Evolutionary conservation across 2,329 filamentous ascomycete genomes (phyloP), one percentile per base, ranked within the genome.

Genomic region (Chalara sp.): DNA sequence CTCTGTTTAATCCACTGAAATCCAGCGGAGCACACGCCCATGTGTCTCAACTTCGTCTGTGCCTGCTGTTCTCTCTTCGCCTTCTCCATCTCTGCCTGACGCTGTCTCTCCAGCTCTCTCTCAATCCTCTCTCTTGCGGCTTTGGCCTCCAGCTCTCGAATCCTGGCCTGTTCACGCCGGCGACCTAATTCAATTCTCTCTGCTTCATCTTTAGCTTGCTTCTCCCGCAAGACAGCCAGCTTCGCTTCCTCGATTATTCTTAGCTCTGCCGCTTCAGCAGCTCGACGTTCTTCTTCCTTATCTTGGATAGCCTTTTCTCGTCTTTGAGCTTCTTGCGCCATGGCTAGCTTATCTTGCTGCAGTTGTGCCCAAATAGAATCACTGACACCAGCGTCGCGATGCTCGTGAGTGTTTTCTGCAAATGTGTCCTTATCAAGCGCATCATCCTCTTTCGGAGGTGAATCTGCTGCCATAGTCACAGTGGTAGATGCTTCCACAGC

Each of bases 301-400:
- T 39, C 45, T 12, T 69, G 35, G 7, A 58, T 12, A 37, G 54
- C 52, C 21, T 67, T 56, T 43, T 55, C 47, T 12, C 48, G 31
- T 5, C 44, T 32, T 10, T 49, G 30, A 5, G 21, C 48, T 28
- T 35, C 11, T 10, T 60, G n/a, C 54, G 65, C 49, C 47, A 60
- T 55, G 60, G 63, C 11, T 28, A 64, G 55, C 21, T 65, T 68
- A 63, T 85, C 79, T 1, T 53, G 58, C 53, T 81, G 72, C 0
- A 87, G 75, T 56, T 84, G 78, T 1, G 73, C 66, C 84, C 83
- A 87, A 1, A 79, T 67, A 5, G 66, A 76, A 45, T 86, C 80
- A 5, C 71, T 75, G 0, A 87, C 81, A 0, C 77, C 78, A 0
- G 70, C 63, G 52, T 87, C 84, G 10, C 82, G 73, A 49, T 5